A percentile compares a stretch with the other conserved stretches of the same genome.
These are phyloP conservation scores for Microdochium nivale DNA, from an alignment of 2,329 filamentous ascomycete species.

Conservation along the genomic window DNA sequence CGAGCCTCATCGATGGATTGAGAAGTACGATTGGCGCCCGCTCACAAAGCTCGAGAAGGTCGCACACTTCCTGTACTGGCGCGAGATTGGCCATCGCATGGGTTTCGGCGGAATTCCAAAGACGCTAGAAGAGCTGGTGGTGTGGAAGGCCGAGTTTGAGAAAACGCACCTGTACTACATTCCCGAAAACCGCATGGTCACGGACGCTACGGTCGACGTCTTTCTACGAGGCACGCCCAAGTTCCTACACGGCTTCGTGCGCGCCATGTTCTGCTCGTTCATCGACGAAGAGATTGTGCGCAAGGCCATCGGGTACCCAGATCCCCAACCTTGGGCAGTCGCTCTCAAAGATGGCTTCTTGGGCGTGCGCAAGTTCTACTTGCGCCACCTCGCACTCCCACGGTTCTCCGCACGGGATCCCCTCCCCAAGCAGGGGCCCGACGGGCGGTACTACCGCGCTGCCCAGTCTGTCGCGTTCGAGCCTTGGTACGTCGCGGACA, in stretches of 20 bases:
- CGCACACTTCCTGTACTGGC: slow-evolving; percentile 13
- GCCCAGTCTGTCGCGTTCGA: slow-evolving; percentile 10
- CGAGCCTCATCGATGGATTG: slow-evolving; percentile 14
- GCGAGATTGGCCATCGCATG: slow-evolving; percentile 14
- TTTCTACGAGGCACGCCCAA: slow-evolving; percentile 9
- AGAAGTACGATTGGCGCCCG: slow-evolving; percentile 13
- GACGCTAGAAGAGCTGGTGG: slow-evolving; percentile 11
- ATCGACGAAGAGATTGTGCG: slow-evolving; percentile 12
- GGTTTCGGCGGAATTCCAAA: slow-evolving; percentile 12
- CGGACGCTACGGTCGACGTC: slow-evolving; percentile 11
- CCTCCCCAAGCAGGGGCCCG: slow-evolving; percentile 4
- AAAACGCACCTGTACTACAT: slow-evolving; percentile 11
- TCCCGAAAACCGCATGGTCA: slow-evolving; percentile 11
- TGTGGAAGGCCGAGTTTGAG: slow-evolving; percentile 12
- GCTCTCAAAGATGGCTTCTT: slow-evolving; percentile 7
- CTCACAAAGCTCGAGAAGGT: slow-evolving; percentile 12
- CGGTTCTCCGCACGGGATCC: slow-evolving; percentile 4
- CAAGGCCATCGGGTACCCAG: slow-evolving; percentile 10
- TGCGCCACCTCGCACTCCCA: slow-evolving; percentile 9
- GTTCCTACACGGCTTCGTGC: slow-evolving; percentile 7
- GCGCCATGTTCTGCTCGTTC: slow-evolving; percentile 9
- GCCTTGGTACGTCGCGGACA: slow-evolving; percentile 15
- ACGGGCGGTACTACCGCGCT: slow-evolving; percentile 9
- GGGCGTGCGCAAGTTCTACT: slow-evolving; percentile 4
- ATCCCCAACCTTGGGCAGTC: slow-evolving; percentile 10